Conservation (phyloP, 1,284 basidiomycete genomes). For the Taiwanofungus camphoratus region DNA sequence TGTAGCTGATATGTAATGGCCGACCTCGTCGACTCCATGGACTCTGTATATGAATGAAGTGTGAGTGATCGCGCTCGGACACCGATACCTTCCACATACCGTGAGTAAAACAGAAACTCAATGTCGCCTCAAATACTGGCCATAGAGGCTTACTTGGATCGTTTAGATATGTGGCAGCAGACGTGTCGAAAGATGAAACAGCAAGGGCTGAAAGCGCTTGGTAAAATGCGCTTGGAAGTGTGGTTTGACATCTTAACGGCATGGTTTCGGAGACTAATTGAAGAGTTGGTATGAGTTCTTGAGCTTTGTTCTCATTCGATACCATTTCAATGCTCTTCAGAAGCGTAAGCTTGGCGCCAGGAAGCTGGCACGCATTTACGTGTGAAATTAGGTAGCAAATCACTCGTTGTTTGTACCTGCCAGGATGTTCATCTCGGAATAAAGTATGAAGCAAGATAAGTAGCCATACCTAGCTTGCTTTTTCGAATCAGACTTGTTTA, state of each 20-base stretch:
- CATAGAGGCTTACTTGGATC: constrained; percentile 41
- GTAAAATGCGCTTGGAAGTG: constrained; percentile 22
- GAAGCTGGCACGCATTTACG: constrained; percentile 53
- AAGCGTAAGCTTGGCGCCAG: constrained; percentile 48
- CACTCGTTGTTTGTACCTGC: constrained; percentile 70
- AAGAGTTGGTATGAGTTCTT: constrained; percentile 60
- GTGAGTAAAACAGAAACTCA: constrained; percentile 42
- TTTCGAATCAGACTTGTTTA: constrained; percentile 48
- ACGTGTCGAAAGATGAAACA: constrained; percentile 50
- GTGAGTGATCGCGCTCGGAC: constrained; percentile 1
- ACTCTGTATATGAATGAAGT: constrained; percentile 24
- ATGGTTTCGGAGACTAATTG: constrained; percentile 35
- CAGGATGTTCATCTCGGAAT: constrained; percentile 10
- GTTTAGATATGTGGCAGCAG: constrained; percentile 41
- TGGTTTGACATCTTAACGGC: constrained; percentile 4
- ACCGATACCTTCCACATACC: constrained; percentile 29
- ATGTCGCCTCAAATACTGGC: constrained; percentile 38
- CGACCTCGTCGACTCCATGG: constrained; percentile 28
- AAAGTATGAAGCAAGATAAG: not conserved
- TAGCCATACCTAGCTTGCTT: constrained; percentile 55
- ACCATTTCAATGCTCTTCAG: constrained; percentile 57
- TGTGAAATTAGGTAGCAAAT: constrained; percentile 85
- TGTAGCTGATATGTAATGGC: constrained; percentile 41
- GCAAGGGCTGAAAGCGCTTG: constrained; percentile 45
- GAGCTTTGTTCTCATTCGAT: constrained; percentile 59